phyloP scores from a whole-genome alignment of 345 rosid species.

The Lagerstroemia speciosa region DNA sequence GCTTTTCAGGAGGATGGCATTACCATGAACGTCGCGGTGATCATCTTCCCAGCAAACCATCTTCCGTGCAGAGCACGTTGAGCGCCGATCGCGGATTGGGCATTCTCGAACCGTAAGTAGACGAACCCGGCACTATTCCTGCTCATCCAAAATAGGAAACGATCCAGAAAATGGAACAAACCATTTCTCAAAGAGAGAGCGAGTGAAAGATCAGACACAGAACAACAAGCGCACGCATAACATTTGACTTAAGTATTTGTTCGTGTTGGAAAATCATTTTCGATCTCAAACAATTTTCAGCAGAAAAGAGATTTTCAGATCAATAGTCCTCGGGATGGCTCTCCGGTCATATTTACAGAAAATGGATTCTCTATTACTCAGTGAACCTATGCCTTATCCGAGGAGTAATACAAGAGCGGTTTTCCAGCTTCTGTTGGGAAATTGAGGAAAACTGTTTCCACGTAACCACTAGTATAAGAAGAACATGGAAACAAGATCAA shows the following conservation, averaged over 20 bases:
- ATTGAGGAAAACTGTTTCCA: neutral
- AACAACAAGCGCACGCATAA: neutral
- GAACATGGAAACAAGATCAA: neutral
- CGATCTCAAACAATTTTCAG: neutral
- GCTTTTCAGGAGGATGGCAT: neutral
- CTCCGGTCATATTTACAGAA: neutral
- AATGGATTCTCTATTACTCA: neutral
- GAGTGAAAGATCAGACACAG: neutral
- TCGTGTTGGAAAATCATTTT: neutral
- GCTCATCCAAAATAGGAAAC: slow-evolving; percentile 13
- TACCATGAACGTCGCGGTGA: slow-evolving; percentile 84
- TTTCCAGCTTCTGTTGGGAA: neutral
- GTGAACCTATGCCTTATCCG: no score
- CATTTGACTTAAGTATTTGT: neutral
- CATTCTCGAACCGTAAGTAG: slow-evolving; percentile 60
- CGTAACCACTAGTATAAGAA: neutral
- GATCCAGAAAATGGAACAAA: neutral
- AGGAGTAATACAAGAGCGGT: no score
- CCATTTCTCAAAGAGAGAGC: neutral
- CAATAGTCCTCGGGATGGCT: no score
- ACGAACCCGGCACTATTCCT: slow-evolving; percentile 87
- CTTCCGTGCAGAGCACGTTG: slow-evolving; percentile 88
- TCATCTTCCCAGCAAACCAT: slow-evolving; percentile 99
- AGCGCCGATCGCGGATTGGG: slow-evolving; percentile 54
- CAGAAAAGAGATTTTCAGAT: no score